A percentile compares a stretch with the other conserved stretches of the same genome.
phyloP scores from a whole-genome alignment of 2,329 filamentous ascomycete genomes.

The Cordyceps tenuipes region DNA sequence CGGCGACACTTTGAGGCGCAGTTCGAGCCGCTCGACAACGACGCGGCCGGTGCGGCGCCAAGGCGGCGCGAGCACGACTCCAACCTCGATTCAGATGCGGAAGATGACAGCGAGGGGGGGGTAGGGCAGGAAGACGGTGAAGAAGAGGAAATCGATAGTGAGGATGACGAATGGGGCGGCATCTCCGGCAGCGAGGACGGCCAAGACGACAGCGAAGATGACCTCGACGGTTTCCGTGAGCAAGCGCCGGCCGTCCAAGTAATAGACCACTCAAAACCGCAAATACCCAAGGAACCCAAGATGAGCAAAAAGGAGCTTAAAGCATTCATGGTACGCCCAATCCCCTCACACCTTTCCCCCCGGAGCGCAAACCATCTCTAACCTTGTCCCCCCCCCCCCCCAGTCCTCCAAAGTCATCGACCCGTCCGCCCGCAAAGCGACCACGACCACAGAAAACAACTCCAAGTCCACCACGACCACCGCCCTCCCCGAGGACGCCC shows the following conservation, averaged over 20 bases:
- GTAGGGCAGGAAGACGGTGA: slow-evolving; percentile 31
- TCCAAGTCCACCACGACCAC: slow-evolving; percentile 23
- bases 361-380: no score
- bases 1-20: slow-evolving; percentile 79
- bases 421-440: slow-evolving; percentile 33
- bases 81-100: slow-evolving; percentile 21
- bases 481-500: slow-evolving; percentile 47
- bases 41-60: slow-evolving; percentile 13
- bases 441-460: slow-evolving; percentile 17
- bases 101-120: slow-evolving; percentile 22
- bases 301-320: slow-evolving; percentile 65
- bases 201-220: slow-evolving; percentile 13
- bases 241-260: slow-evolving; percentile 42
- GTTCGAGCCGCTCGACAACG: slow-evolving; percentile 62
- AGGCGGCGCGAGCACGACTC: slow-evolving; percentile 26
- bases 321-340: slow-evolving; percentile 58
- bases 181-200: slow-evolving; percentile 18
- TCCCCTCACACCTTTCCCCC: background rate
- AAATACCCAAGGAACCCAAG: slow-evolving; percentile 27
- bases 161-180: slow-evolving; percentile 17
- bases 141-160: slow-evolving; percentile 15
- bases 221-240: slow-evolving; percentile 11
- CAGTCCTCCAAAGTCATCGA: slow-evolving; percentile 33
- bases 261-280: slow-evolving; percentile 47
- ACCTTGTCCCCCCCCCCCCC: no score